Evolutionary conservation across 331 rosid species (phyloP), one percentile per base, ranked within the genome.

Genomic region (Pyracantha coccinea): DNA sequence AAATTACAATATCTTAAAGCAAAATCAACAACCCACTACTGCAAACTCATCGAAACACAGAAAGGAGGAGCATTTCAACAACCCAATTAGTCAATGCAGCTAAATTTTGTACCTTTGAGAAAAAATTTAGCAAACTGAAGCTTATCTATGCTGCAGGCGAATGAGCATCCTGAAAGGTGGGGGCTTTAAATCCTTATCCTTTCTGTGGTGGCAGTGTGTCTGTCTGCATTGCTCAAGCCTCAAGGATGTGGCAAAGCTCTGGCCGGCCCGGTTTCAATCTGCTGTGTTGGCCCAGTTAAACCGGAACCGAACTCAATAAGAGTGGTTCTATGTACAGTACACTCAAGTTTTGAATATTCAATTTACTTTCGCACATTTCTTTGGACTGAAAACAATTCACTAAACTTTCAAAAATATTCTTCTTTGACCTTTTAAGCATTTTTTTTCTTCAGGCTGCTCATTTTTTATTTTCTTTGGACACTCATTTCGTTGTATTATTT

Each of bases 181-280:
- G 80, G 83, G 47, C 89, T 86, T 87, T 69, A 83, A 86, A 87
- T 90, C 93, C 98, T 90, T 93, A 93, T 93, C 95, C 79, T 62
- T 41, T 50, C 7, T 50, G 57, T 50, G 21, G 58, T 65, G 77
- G 70, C 57, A 59, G 1, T 16, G 9, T 29, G 54, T 70, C 73
- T 72, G 32, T 29, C 65, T 25, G 75, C 76, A 52, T 70, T 35
- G 74, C 75, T 68, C 75, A 29, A 10, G 12, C 71, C 75, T 68
- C 75, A 29, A 10, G 12, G 71, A 52, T 69, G 20, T 31, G 80
- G 57, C 67, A 69, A 38, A 38, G 19, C 54, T 66, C 68, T 6
- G 21, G 32, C 70, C 59, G 69, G 68, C 68, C 68, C 47, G 62
- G 2, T 54, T 33, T 62, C 19, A 62, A 20, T 62, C 50, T 44